Base-by-base conservation (phyloP, 1,284 basidiomycete species). In the Leucoagaricus sp. region DNA sequence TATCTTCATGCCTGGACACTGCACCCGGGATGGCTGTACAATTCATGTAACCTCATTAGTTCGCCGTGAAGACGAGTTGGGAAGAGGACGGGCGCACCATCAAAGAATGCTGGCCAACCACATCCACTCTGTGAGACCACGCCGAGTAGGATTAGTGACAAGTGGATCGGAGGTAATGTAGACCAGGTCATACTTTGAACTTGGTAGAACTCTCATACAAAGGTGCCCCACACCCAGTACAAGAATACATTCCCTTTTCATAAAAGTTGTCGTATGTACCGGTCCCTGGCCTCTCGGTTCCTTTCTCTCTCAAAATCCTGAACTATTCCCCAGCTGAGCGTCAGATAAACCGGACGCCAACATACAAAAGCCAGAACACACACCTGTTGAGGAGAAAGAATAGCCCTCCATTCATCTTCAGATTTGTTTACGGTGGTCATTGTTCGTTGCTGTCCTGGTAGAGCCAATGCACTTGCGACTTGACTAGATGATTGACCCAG, bases 21-120 rank as follows among this genome's bases (percentile, higher is more conserved):
- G 95, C 93, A 33, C 94, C 95, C 1, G 94, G 95, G 58, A 97
- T 86, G 2, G 93, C 92, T 89, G 42, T 29, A 46, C 7, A 26
- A 13, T 21, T 12, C 5, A 42, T 7, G 13, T n/a, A 25, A 5
- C 41, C 17, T 9, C 13, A 4, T 42, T 23, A 23, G 21, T 42
- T 42, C 12, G 5, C 6, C 12, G 31, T 33, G 15, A 23, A 42
- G 13, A 26, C 26, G 29, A 19, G 28, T n/a, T n/a, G n/a, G n/a
- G n/a, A 15, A 15, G 8, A 8, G 15, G n/a, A 21, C 23, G 8
- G 21, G 64, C 71, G 51, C 56, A 89, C 89, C 89, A 67, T 96
- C 94, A 69, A 91, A 98, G 80, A 96, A 98, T 0, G 94, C 94
- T n/a, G 94, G 95, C 94, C 94, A 98, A 29, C 94, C 95, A 67